These are phyloP conservation scores for Globisporangium cylindrosporum DNA, from an alignment of 352 stramenopile species.

Conservation along the genomic window DNA sequence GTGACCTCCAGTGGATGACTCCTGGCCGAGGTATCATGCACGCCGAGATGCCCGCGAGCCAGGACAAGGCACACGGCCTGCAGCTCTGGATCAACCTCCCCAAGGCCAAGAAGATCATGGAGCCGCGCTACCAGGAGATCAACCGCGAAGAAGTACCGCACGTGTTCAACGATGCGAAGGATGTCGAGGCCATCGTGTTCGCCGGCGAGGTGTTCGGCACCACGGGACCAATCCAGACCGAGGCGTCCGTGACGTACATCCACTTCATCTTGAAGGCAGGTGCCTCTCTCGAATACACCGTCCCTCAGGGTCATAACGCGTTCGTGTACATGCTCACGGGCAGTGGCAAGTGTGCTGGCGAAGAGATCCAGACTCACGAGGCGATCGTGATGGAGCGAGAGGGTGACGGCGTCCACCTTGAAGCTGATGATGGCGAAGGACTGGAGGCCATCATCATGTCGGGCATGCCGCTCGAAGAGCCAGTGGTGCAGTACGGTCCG, in stretches of 20 bases:
- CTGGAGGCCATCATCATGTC: slow-evolving; percentile 64
- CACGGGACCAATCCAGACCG: slow-evolving; percentile 18
- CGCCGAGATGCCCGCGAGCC: slow-evolving; percentile 26
- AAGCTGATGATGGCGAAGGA: slow-evolving; percentile 22
- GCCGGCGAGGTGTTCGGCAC: slow-evolving; percentile 23
- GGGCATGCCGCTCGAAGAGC: slow-evolving; percentile 55
- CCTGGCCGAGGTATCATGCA: slow-evolving; percentile 39
- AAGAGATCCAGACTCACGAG: background rate
- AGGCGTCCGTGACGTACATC: slow-evolving; percentile 25
- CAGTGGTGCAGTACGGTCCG: slow-evolving; percentile 60
- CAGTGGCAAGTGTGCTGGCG: background rate
- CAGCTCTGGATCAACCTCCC: slow-evolving; percentile 32
- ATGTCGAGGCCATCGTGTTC: too few species aligned
- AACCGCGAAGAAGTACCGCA: too few species aligned
- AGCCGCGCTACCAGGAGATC: too few species aligned
- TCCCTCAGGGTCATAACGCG: slow-evolving; percentile 19
- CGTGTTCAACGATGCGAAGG: too few species aligned
- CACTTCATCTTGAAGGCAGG: too few species aligned
- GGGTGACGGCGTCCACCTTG: slow-evolving; percentile 45
- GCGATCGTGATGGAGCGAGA: slow-evolving; percentile 47
- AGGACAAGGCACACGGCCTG: slow-evolving; percentile 16
- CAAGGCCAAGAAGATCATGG: too few species aligned
- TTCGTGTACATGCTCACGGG: slow-evolving; percentile 21
- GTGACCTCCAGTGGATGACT: slow-evolving; percentile 64
- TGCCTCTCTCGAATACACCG: slow-evolving; percentile 13